Conservation (phyloP, 2,329 filamentous ascomycete genomes). For the Exophiala xenobiotica region DNA sequence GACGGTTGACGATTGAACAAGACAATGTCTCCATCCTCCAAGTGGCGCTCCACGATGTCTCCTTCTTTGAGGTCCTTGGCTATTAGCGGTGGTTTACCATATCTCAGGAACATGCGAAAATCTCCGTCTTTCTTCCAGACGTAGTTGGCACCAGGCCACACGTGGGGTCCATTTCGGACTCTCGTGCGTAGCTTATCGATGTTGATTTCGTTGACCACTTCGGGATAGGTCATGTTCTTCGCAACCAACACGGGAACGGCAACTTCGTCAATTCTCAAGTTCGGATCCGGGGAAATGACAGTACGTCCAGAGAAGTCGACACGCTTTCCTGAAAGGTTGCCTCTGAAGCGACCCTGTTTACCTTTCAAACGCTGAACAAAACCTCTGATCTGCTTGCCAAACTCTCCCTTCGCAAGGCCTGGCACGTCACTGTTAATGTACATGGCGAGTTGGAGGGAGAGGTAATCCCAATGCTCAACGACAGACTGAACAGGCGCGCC, state of each 20-base stretch:
- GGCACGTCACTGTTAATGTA: constrained; percentile 98
- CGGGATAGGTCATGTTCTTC: constrained; percentile 93
- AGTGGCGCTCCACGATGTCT: constrained; percentile 88
- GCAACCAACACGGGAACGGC: constrained; percentile 90
- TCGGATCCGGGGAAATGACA: constrained; percentile 96
- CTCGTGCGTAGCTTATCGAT: constrained; percentile 75
- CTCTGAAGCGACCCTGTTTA: constrained; percentile 95
- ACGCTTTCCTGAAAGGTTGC: constrained; percentile 95
- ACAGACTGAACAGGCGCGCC: constrained; percentile 84
- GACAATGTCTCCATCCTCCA: constrained; percentile 93
- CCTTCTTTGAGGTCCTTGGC: constrained; percentile 75
- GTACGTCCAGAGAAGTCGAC: constrained; percentile 97
- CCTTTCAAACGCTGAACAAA: constrained; percentile 96
- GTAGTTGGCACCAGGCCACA: constrained; percentile 86
- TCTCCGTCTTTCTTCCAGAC: constrained; percentile 70
- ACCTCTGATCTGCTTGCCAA: constrained; percentile 84
- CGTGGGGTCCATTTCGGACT: constrained; percentile 70
- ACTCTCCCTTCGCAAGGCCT: constrained; percentile 82
- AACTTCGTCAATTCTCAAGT: constrained; percentile 88
- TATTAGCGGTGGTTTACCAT: constrained; percentile 67
- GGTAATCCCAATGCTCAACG: constrained; percentile 97
- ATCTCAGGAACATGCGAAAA: constrained; percentile 73
- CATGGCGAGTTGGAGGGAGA: constrained; percentile 92
- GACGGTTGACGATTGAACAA: constrained; percentile 98
- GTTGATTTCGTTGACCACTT: constrained; percentile 81